Evolutionary conservation across 2,329 filamentous ascomycete species (phyloP).

Genomic region (Cladorrhinum sp.): DNA sequence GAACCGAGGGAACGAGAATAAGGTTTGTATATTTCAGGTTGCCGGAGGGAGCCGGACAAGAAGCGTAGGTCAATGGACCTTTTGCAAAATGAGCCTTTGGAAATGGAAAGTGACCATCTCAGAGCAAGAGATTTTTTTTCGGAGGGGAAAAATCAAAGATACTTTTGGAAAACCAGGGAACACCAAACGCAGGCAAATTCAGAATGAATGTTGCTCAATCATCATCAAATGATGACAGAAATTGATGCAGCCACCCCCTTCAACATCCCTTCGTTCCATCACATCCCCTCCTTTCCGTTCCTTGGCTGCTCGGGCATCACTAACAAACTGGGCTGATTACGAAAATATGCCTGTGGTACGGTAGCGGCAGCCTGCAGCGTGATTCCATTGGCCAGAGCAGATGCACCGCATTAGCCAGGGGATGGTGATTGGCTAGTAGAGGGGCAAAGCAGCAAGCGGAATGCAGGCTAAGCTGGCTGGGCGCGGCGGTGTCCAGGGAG

Average conservation of each 20-base stretch:
- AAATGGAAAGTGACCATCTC: not conserved
- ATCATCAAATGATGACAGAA: slow-evolving; percentile 9
- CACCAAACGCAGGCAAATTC: not conserved
- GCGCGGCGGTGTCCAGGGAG: slow-evolving; percentile 8
- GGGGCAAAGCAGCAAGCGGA: slow-evolving; percentile 1
- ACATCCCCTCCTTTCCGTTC: not conserved
- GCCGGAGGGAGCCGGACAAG: not conserved
- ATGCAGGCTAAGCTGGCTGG: slow-evolving; percentile 7
- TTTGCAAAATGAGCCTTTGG: not conserved
- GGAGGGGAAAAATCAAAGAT: not conserved
- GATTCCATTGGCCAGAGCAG: slow-evolving; percentile 5
- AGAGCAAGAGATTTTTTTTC: not conserved
- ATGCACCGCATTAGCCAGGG: slow-evolving; percentile 1
- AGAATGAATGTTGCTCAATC: not conserved
- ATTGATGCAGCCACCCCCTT: slow-evolving; percentile 7
- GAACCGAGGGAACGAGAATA: not conserved
- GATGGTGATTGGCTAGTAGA: slow-evolving; percentile 13
- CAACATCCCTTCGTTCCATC: not conserved
- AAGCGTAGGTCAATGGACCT: not conserved
- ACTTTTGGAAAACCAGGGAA: slow-evolving; percentile 4
- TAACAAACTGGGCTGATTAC: slow-evolving; percentile 2
- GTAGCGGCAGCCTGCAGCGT: slow-evolving; percentile 7
- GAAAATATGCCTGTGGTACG: slow-evolving; percentile 6
- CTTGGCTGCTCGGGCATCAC: not conserved
- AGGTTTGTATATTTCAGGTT: not conserved